Base-by-base conservation (phyloP, 108 stramenopile species). In the Skeletonema grethae region DNA sequence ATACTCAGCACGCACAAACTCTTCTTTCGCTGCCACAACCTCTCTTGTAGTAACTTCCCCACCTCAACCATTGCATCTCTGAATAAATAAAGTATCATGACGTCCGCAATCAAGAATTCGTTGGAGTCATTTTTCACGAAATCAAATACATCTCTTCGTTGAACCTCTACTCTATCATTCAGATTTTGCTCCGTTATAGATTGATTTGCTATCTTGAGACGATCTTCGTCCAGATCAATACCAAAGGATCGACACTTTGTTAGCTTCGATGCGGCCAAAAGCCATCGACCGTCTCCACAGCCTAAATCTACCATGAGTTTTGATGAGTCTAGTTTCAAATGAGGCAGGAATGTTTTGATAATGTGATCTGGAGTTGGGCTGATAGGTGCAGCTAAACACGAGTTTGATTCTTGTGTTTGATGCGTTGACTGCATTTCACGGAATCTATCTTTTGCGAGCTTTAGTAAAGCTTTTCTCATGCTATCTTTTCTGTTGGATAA, bases 241-340 rank as follows among this genome's bases (percentile, higher is more conserved):
- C 82, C 83, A 46, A 84, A 66, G 22, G 80, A 84, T 61, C 66
- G 65, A 45, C 83, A 84, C 16, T 70, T 61, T 1, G 65, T 66
- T 22, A 69, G 53, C 36, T 56, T 38, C 18, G 70, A 34, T n/a
- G 83, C 83, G 31, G 70, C 76, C n/a, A 81, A 46, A 24, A 84
- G 58, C 83, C 83, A 84, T 24, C 83, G 48, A 11, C 83, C 83
- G 46, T 84, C 83, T n/a, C 80, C 80, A 22, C 83, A 84, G 6
- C 73, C 75, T 9, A 81, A 61, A 67, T 84, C 79, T n/a, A 84
- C 70, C 12, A 84, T 57, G 11, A 76, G 65, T 34, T 69, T 70
- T 31, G 67, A 34, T 3, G 57, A 36, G 32, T 65, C 57, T 11
- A 84, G 60, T 34, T 61, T 45, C n/a, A 84, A 76, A 38, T 62